Evolutionary conservation across 306 rosid genomes (phyloP), one percentile per base, ranked within the genome.

Genomic region (Medicago lupulina): DNA sequence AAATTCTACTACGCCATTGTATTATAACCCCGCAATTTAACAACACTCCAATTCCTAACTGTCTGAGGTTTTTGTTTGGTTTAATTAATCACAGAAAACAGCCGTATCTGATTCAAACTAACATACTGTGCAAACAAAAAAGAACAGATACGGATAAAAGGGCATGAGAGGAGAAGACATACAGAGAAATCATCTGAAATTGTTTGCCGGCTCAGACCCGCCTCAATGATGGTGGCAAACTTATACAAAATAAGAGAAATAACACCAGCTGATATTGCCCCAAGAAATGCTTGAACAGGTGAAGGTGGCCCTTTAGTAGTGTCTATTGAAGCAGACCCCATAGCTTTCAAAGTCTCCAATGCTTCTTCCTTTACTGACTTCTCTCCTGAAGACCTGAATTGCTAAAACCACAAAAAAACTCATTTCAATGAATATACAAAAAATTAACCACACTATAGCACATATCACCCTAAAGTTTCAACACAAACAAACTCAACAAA

Each of bases 351-450:
- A 82, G 80, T 88, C 28, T 92, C 93, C 75, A 92, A 61, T 60
- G 97, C 99, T 82, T 92, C 97, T 55, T 92, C 97, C 82, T 90
- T 80, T 65, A 89, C 4, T 5, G 99, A 84, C 73, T 87, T 88
- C 74, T 63, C 91, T 77, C 93, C 99, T 39, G 85, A 73, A 67
- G 99, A 95, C 78, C 99, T 95, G 74, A 88, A 88, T 95, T 95
- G 84, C 99, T 95, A 77, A 47, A 76, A 73, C 21, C 85, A 81
- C 79, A 23, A 57, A 61, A 13, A 77, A 74, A 81, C 18, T 70
- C 57, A 43, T 67, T 80, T 78, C 81, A 83, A 66, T 55, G 47
- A 81, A 73, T 38, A 76, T 49, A 73, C 41, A 73, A 13, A 58
- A 10, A 23, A 19, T 21, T 40, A 72, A 57, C 47, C 69, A 54